phyloP scores from a whole-genome alignment of 148 eudicot species.

The Fagopyrum homotropicum region DNA sequence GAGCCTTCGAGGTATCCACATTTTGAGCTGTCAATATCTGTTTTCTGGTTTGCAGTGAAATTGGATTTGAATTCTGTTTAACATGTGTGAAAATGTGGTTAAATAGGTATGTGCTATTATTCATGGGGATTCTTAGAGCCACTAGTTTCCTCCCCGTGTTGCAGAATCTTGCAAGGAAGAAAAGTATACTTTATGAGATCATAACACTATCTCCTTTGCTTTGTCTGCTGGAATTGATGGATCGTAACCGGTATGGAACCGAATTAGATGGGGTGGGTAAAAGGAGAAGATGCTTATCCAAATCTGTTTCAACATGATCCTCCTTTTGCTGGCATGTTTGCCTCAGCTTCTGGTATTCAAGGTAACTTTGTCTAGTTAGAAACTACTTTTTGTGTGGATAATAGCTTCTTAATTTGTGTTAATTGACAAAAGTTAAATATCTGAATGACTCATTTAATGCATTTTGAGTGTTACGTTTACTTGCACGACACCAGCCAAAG shows the following conservation, averaged over 20 bases:
- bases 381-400: not conserved
- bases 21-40: not conserved
- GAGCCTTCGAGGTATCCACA: not conserved
- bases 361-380: slow-evolving; percentile 1
- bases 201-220: not conserved
- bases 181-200: not conserved
- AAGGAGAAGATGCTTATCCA: not conserved
- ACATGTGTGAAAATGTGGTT: not conserved
- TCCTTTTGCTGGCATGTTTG: not conserved
- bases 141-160: not conserved
- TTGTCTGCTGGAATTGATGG: not conserved
- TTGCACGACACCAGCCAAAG: not conserved
- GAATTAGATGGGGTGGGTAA: not conserved
- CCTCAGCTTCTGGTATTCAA: not conserved
- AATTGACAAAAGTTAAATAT: not conserved
- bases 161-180: slow-evolving; percentile 1
- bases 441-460: not conserved
- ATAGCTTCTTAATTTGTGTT: not conserved
- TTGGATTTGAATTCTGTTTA: not conserved
- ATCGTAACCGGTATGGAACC: slow-evolving; percentile 1
- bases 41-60: not conserved
- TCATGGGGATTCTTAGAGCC: not conserved
- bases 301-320: not conserved
- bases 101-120: not conserved
- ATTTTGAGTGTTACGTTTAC: not conserved